phyloP scores from a whole-genome alignment of 75 land plant species.

The Selaginella moellendorffii region DNA sequence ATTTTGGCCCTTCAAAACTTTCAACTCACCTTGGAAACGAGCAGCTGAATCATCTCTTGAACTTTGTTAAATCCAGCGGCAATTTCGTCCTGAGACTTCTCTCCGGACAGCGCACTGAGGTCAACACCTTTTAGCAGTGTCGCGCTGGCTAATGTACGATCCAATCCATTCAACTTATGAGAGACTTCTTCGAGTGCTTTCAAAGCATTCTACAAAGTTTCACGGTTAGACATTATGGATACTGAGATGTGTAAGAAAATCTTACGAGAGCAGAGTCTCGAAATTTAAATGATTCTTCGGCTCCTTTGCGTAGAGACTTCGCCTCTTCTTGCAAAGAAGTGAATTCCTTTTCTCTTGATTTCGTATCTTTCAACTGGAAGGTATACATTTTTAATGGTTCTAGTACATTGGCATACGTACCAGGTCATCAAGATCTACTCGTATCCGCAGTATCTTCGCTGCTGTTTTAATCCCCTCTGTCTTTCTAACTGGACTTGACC shows the following conservation, averaged over 20 bases:
- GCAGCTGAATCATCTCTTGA: background rate
- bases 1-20: background rate
- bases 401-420: slow-evolving; percentile 1
- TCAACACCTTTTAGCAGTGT: background rate
- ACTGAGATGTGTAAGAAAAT: background rate
- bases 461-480: background rate
- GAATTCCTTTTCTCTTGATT: background rate
- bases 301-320: background rate
- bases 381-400: background rate
- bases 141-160: background rate
- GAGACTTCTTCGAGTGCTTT: background rate
- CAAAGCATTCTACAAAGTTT: background rate
- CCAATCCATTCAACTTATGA: background rate
- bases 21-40: background rate
- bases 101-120: background rate
- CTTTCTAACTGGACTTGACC: background rate
- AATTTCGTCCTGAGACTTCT: background rate
- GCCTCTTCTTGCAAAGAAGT: slow-evolving; percentile 6
- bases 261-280: slow-evolving; percentile 14
- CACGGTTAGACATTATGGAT: background rate
- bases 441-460: slow-evolving; percentile 9
- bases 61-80: background rate
- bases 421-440: slow-evolving; percentile 5
- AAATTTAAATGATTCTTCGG: background rate
- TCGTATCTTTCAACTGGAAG: slow-evolving; percentile 5